These are phyloP conservation scores for Panicum hallii DNA, from an alignment of 202 grass and related monocot genomes.

Conservation along the genomic window DNA sequence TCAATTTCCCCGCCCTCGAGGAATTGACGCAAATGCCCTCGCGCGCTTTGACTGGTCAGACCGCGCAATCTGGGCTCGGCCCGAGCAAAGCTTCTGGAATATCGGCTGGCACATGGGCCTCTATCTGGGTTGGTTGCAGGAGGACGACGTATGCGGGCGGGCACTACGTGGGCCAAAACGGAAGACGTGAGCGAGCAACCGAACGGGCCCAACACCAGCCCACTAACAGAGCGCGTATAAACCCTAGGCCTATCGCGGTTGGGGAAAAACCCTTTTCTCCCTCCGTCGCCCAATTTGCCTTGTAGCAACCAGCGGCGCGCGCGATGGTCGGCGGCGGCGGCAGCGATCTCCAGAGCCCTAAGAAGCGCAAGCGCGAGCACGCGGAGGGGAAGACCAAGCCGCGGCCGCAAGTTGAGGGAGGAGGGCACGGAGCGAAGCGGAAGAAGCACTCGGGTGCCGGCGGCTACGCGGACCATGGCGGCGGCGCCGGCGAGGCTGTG, in stretches of 20 bases:
- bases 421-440: neutral
- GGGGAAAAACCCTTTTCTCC: neutral
- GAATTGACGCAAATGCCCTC: neutral
- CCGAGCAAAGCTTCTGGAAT: neutral
- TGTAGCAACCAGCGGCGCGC: neutral
- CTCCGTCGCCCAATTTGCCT: neutral
- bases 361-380: constrained; percentile 70
- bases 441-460: constrained; percentile 34
- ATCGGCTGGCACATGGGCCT: neutral
- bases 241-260: constrained; percentile 40
- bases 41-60: constrained; percentile 15
- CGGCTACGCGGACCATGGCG: neutral
- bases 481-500: neutral
- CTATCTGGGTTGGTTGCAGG: too few species aligned
- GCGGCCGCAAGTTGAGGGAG: constrained; percentile 22
- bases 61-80: neutral
- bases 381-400: constrained; percentile 21
- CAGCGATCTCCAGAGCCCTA: constrained; percentile 19
- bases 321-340: constrained; percentile 51
- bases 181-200: too few species aligned
- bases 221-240: neutral
- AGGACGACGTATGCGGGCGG: too few species aligned
- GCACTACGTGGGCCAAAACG: neutral
- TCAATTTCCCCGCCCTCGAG: neutral
- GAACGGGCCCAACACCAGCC: neutral